A percentile compares a stretch with the other conserved stretches of the same genome.
These are phyloP conservation scores for Acanthamoeba royreba DNA, from an alignment of 208 protist species.

Conservation along the genomic window DNA sequence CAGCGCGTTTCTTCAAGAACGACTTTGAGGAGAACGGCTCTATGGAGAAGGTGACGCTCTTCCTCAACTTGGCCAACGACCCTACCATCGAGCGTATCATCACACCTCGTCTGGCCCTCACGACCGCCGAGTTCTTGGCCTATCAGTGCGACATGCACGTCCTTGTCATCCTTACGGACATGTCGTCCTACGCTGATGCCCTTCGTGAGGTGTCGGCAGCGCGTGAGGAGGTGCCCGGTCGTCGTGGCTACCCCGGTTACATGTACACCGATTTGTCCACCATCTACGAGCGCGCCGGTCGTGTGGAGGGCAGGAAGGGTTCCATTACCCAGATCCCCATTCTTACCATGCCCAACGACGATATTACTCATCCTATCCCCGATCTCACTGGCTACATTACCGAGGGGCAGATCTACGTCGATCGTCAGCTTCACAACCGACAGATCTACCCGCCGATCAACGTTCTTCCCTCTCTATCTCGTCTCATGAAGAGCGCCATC, in stretches of 20 bases:
- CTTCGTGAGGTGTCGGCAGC: slow-evolving; percentile 99
- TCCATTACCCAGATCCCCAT: slow-evolving; percentile 99
- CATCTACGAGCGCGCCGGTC: slow-evolving; percentile 99
- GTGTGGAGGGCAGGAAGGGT: slow-evolving; percentile 96
- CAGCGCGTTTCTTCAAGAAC: slow-evolving; percentile 99
- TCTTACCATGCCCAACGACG: slow-evolving; percentile 99
- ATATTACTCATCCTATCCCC: slow-evolving; percentile 99
- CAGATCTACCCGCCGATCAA: slow-evolving; percentile 99
- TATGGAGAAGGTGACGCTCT: slow-evolving; percentile 88
- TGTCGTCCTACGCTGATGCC: slow-evolving; percentile 99
- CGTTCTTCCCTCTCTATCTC: slow-evolving; percentile 99
- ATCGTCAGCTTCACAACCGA: slow-evolving; percentile 98
- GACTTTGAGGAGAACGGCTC: slow-evolving; percentile 99
- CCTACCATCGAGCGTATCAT: slow-evolving; percentile 99
- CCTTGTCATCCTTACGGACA: slow-evolving; percentile 99
- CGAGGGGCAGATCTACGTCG: slow-evolving; percentile 99
- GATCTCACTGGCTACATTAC: slow-evolving; percentile 99
- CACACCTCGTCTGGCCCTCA: slow-evolving; percentile 99
- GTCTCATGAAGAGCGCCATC: slow-evolving; percentile 99
- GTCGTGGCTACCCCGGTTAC: slow-evolving; percentile 99
- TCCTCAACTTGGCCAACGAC: slow-evolving; percentile 73
- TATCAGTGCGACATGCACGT: slow-evolving; percentile 99
- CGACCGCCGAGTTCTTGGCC: slow-evolving; percentile 99
- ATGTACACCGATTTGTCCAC: slow-evolving; percentile 99
- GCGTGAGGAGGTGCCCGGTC: slow-evolving; percentile 99